phyloP scores from a whole-genome alignment of 352 stramenopile species.

The Phytophthora palmivora region DNA sequence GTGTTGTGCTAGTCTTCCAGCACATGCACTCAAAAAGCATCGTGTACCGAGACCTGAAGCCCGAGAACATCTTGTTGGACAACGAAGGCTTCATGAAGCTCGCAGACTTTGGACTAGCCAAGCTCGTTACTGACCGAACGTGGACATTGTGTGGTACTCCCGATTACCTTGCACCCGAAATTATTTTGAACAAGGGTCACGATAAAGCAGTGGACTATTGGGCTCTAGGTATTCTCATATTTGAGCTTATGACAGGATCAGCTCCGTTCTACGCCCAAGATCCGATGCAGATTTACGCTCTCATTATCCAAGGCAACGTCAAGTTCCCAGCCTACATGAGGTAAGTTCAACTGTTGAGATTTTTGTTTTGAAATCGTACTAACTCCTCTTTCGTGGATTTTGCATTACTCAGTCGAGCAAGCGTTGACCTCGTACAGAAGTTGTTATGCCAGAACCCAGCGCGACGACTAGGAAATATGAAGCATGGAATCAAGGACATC shows the following conservation, averaged over 20 bases:
- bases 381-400: slow-evolving; percentile 1
- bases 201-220: slow-evolving; percentile 93
- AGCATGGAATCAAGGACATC: slow-evolving; percentile 86
- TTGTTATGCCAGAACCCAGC: slow-evolving; percentile 82
- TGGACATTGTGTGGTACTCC: slow-evolving; percentile 94
- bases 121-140: slow-evolving; percentile 85
- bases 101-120: slow-evolving; percentile 93
- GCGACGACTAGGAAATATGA: slow-evolving; percentile 82
- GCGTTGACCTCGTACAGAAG: slow-evolving; percentile 90
- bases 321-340: slow-evolving; percentile 87
- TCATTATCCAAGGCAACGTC: slow-evolving; percentile 90
- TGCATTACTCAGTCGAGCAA: slow-evolving; percentile 50
- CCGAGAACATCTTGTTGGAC: slow-evolving; percentile 90
- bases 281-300: slow-evolving; percentile 92
- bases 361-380: slow-evolving; percentile 1
- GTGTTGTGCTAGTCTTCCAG: slow-evolving; percentile 91
- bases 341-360: slow-evolving; percentile 36
- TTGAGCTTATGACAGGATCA: slow-evolving; percentile 87
- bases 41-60: slow-evolving; percentile 92
- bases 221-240: slow-evolving; percentile 91
- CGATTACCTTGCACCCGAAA: slow-evolving; percentile 93
- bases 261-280: slow-evolving; percentile 92
- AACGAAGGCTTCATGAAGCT: slow-evolving; percentile 91
- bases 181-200: slow-evolving; percentile 93
- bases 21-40: slow-evolving; percentile 92